Base-by-base conservation (phyloP, 1,284 basidiomycete species). In the Somion occarium region DNA sequence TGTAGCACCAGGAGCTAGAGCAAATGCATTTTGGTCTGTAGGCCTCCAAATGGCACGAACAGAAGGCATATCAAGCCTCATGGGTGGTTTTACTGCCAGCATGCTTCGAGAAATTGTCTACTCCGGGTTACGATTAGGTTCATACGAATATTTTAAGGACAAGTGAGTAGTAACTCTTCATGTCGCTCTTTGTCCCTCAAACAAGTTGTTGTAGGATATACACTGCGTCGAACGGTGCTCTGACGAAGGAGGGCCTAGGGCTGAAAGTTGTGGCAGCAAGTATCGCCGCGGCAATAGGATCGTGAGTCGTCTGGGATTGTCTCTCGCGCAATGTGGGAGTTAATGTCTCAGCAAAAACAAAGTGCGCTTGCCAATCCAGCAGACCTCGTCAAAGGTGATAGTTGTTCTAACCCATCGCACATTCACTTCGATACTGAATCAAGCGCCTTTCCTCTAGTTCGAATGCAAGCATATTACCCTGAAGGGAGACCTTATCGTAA, bases 91-190 rank as follows among this genome's bases (percentile, higher is more conserved):
- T 22, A 63, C 63, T 19, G 70, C 70, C 25, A 69, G 68, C 52
- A 67, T 70, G 64, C 56, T 69, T 22, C 66, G 70, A 12, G 70
- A 72, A 48, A 42, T 68, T 24, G 60, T 64, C 12, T 72, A 72
- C 51, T 71, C 70, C 0, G 69, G 69, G 22, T 56, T 71, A 22
- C 62, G 70, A 3, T 60, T 72, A 41, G 70, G 70, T 3, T 64
- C 69, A 18, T 72, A 72, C 54, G 70, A 72, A 53, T 66, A 61
- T 51, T 71, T 71, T 63, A 72, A 72, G 55, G 69, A 70, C 55
- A 58, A 58, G 69, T 72, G 27, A 46, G 69, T 60, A 3, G 38
- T 15, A 11, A 34, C 30, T 15, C 34, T 24, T 18, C 19, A 39
- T 22, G n/a, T 18, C 5, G 15, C n/a, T 19, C 24, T 7, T 15